These are phyloP conservation scores for Aspergillus ochraceus DNA, from an alignment of 2,329 filamentous ascomycete genomes.

Conservation along the genomic window DNA sequence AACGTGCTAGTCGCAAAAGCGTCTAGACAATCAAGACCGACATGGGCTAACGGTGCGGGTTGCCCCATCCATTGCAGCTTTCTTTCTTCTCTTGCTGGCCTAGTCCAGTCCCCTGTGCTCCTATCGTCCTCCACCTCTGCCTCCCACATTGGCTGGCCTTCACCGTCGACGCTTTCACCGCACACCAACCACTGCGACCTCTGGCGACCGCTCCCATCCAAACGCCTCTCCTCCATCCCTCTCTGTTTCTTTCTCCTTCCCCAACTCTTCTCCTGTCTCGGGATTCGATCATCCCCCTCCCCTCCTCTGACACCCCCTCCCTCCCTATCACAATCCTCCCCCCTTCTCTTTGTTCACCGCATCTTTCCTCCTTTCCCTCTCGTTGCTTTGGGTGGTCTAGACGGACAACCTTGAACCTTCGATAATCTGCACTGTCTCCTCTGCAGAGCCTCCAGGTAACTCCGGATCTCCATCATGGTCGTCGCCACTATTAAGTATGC, in stretches of 20 bases:
- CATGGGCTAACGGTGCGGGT: constrained; percentile 14
- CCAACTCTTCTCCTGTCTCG: constrained; percentile 5
- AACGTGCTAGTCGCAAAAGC: not conserved
- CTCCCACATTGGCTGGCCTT: constrained; percentile 25
- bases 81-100: constrained; percentile 5
- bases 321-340: constrained; percentile 3
- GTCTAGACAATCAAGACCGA: constrained; percentile 7
- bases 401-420: constrained; percentile 7
- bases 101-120: constrained; percentile 6
- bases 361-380: constrained; percentile 14
- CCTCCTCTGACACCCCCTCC: constrained; percentile 4
- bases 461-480: constrained; percentile 48
- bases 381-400: constrained; percentile 15
- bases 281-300: constrained; percentile 2
- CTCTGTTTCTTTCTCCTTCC: constrained; percentile 4
- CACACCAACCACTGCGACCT: constrained; percentile 12
- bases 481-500: constrained; percentile 65
- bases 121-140: constrained; percentile 26
- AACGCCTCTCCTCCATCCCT: constrained; percentile 5
- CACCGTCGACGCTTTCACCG: constrained; percentile 14
- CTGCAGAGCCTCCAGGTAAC: constrained; percentile 13
- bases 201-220: constrained; percentile 13
- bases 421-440: constrained; percentile 9
- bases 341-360: constrained; percentile 15
- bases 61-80: constrained; percentile 18